phyloP scores from a whole-genome alignment of 2,329 filamentous ascomycete species.

The Emmonsia crescens region DNA sequence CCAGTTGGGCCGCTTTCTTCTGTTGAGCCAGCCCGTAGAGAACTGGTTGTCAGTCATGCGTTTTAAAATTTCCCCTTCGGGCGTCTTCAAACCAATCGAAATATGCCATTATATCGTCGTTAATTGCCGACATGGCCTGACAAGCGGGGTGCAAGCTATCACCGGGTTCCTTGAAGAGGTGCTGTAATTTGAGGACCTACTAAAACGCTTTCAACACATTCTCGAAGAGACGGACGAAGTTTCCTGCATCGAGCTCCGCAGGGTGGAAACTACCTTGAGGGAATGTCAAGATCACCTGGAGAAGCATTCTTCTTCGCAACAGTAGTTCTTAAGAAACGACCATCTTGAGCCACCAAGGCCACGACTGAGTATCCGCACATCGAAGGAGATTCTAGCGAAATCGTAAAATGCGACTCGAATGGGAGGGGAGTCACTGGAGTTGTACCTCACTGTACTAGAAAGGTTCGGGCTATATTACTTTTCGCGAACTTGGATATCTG shows the following conservation, averaged over 20 bases:
- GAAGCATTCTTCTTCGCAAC: conserved; percentile 6
- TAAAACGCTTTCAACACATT: conserved; percentile 6
- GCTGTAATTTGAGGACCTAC: conserved; percentile 8
- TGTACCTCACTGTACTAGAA: conserved; percentile 12
- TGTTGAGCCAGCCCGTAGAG: not conserved
- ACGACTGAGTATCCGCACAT: not conserved
- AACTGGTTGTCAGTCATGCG: conserved; percentile 8
- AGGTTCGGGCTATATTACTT: conserved; percentile 4
- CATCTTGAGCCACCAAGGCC: not conserved
- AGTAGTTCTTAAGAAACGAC: not conserved
- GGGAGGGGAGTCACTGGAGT: conserved; percentile 5
- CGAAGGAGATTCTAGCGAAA: conserved; percentile 2
- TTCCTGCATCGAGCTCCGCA: conserved; percentile 9
- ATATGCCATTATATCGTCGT: conserved; percentile 9
- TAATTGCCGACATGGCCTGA: conserved; percentile 10
- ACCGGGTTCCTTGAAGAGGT: conserved; percentile 7
- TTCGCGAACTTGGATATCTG: not conserved
- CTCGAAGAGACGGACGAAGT: conserved; percentile 6
- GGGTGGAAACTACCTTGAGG: conserved; percentile 9
- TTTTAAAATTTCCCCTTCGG: conserved; percentile 13
- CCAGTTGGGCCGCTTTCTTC: not conserved
- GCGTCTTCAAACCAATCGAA: conserved; percentile 11
- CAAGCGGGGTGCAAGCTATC: conserved; percentile 7
- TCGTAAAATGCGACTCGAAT: conserved; percentile 3
- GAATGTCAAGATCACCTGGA: conserved; percentile 7